Evolutionary conservation across 345 rosid species (phyloP).

Genomic region (Abelmoschus esculentus): DNA sequence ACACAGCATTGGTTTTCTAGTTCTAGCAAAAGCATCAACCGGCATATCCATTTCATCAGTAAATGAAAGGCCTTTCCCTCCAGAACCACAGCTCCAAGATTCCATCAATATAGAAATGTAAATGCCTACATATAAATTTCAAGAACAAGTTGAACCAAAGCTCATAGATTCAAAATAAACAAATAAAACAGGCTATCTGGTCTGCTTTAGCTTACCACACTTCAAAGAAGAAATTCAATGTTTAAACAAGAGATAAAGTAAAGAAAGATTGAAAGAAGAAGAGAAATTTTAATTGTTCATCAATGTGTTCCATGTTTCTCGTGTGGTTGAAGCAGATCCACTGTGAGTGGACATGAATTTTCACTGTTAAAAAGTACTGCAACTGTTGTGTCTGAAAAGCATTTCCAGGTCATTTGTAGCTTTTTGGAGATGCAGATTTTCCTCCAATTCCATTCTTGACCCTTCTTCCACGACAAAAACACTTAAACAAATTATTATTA

Average conservation of each 20-base stretch:
- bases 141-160: neutral
- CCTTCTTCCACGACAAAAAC: neutral
- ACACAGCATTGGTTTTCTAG: constrained; percentile 17
- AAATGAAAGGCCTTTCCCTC: constrained; percentile 23
- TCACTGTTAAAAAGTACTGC: constrained; percentile 14
- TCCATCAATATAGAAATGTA: constrained; percentile 27
- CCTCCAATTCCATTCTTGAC: constrained; percentile 21
- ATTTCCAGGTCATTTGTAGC: constrained; percentile 7
- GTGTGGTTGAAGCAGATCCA: constrained; percentile 27
- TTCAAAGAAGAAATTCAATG: neutral
- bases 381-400: constrained; percentile 14
- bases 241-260: neutral
- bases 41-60: constrained; percentile 24
- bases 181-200: neutral
- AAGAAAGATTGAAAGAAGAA: neutral
- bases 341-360: constrained; percentile 44
- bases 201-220: neutral
- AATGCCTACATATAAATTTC: neutral
- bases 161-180: neutral
- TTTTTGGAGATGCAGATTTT: constrained; percentile 7
- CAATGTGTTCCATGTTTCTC: neutral
- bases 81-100: constrained; percentile 39
- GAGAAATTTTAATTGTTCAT: neutral
- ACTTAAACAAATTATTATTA: neutral
- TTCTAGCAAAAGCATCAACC: constrained; percentile 23